Percentiles rank a stretch among this genome's conserved stretches.
Evolutionary conservation across 2,329 filamentous ascomycete species (phyloP).

Genomic region (Scolecobasidium constrictum): DNA sequence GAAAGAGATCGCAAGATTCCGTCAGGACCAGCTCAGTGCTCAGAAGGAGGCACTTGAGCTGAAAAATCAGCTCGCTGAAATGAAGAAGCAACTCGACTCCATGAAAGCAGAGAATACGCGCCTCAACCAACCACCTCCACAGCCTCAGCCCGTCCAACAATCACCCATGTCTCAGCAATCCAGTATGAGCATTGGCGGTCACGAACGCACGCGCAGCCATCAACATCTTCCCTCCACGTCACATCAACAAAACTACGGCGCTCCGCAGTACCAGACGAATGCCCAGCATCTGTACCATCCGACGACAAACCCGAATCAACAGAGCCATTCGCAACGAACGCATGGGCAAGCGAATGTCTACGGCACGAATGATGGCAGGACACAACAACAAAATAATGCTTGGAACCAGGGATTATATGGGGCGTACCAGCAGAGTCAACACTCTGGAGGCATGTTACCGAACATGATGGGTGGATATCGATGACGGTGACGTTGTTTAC

Average conservation of each 20-base stretch:
- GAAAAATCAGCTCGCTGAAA: slow-evolving; percentile 3
- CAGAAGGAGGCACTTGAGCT: slow-evolving; percentile 5
- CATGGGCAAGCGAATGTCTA: not conserved
- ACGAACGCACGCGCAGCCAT: not conserved
- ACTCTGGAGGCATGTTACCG: not conserved
- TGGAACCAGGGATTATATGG: not conserved
- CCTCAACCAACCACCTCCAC: not conserved
- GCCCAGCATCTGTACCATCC: slow-evolving; percentile 5
- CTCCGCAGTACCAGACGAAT: slow-evolving; percentile 2
- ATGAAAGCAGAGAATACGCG: slow-evolving; percentile 6
- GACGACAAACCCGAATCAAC: not conserved
- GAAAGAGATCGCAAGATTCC: not conserved
- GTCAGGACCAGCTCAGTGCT: not conserved
- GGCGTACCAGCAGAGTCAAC: not conserved
- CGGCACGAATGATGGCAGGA: not conserved
- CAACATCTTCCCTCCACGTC: slow-evolving; percentile 1
- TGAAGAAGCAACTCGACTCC: not conserved
- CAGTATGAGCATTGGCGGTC: slow-evolving; percentile 14
- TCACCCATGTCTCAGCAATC: slow-evolving; percentile 13
- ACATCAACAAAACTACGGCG: not conserved
- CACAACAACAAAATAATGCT: not conserved
- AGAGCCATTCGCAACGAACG: not conserved
- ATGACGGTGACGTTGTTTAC: too few species aligned
- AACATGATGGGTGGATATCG: not conserved
- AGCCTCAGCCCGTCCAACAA: not conserved